Conservation (phyloP, 2,329 filamentous ascomycete species). For the Tolypocladium ovalisporum region DNA sequence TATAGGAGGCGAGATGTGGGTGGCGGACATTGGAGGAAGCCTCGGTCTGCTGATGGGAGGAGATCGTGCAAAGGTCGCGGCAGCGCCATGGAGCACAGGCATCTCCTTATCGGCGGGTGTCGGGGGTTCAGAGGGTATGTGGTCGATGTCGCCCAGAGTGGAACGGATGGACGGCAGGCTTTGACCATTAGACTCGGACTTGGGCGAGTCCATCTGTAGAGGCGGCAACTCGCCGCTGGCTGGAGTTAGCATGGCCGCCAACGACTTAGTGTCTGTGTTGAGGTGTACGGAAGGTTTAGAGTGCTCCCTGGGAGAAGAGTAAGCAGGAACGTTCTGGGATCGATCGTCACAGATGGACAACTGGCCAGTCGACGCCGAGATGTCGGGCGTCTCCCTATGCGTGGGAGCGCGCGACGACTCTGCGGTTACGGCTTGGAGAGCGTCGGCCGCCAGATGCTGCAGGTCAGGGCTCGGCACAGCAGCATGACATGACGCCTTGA, state of each 20-base stretch:
- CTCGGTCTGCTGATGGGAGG: slow-evolving; percentile 21
- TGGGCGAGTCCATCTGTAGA: slow-evolving; percentile 23
- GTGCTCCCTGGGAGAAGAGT: slow-evolving; percentile 1
- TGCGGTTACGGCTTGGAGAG: slow-evolving; percentile 15
- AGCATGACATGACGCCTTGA: background rate
- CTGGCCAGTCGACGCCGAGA: slow-evolving; percentile 17
- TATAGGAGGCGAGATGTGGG: slow-evolving; percentile 31
- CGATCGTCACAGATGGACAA: slow-evolving; percentile 24
- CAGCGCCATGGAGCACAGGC: slow-evolving; percentile 11
- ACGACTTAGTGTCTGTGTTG: slow-evolving; percentile 10
- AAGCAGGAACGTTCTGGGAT: slow-evolving; percentile 4
- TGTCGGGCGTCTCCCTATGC: slow-evolving; percentile 13
- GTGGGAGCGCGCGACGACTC: slow-evolving; percentile 5
- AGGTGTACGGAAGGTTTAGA: slow-evolving; percentile 3
- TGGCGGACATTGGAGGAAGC: slow-evolving; percentile 17
- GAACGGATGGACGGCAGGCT: slow-evolving; percentile 27
- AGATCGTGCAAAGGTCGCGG: slow-evolving; percentile 19
- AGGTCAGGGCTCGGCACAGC: slow-evolving; percentile 10
- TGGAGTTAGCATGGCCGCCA: slow-evolving; percentile 12
- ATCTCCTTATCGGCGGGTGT: slow-evolving; percentile 20
- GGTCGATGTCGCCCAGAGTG: slow-evolving; percentile 23
- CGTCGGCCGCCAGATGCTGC: slow-evolving; percentile 20
- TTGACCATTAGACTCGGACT: slow-evolving; percentile 22
- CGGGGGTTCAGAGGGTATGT: slow-evolving; percentile 17
- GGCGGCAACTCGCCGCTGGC: slow-evolving; percentile 22